phyloP scores from a whole-genome alignment of 768 basidiomycete species.

The Termitomyces sp. region DNA sequence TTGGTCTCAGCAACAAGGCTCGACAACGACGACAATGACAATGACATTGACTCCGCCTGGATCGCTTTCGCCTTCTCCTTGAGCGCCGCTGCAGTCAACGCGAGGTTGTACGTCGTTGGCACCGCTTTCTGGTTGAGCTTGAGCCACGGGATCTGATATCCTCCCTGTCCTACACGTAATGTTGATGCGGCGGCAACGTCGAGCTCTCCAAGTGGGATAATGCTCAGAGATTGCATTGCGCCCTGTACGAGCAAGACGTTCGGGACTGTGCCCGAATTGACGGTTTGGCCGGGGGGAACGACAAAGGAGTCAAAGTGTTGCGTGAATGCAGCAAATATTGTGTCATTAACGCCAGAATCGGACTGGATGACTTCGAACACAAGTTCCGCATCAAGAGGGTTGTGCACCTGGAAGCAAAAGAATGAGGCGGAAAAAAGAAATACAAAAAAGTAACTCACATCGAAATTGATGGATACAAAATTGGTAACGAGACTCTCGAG shows the following conservation, averaged over 20 bases:
- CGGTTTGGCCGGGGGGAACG: conserved; percentile 50
- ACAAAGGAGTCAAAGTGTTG: conserved; percentile 49
- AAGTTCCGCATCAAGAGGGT: conserved; percentile 54
- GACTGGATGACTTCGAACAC: conserved; percentile 52
- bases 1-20: background rate
- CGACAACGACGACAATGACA: background rate
- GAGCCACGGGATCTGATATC: conserved; percentile 64
- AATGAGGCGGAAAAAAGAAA: background rate
- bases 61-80: conserved; percentile 18
- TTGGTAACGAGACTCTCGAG: conserved; percentile 42
- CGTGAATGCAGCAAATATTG: conserved; percentile 53
- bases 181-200: conserved; percentile 50
- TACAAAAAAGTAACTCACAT: conserved; percentile 30
- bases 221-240: conserved; percentile 45
- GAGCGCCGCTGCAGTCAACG: conserved; percentile 14
- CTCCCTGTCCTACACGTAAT: conserved; percentile 39
- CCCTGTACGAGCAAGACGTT: conserved; percentile 59
- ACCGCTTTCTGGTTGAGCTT: conserved; percentile 49
- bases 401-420: conserved; percentile 31
- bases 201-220: conserved; percentile 47
- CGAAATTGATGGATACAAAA: conserved; percentile 49
- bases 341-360: conserved; percentile 44
- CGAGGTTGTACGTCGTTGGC: conserved; percentile 42
- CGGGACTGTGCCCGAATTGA: conserved; percentile 52
- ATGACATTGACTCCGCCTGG: background rate